phyloP scores from a whole-genome alignment of 257 asterid species.

The Solanum commersonii region DNA sequence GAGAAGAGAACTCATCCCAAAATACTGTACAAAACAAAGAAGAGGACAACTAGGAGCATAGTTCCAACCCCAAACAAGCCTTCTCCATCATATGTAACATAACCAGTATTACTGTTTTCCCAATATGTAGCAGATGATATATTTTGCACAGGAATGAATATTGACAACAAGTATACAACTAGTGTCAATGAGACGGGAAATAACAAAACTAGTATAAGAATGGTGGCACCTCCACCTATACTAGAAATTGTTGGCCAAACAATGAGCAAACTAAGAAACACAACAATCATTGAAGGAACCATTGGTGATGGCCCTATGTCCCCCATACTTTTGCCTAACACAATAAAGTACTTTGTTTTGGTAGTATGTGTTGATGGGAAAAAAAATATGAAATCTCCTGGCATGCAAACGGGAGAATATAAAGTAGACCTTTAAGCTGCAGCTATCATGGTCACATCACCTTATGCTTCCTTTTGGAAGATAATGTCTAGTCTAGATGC shows the following conservation, averaged over 20 bases:
- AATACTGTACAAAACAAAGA: slow-evolving; percentile 1
- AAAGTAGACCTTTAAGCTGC: background rate
- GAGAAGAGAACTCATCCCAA: background rate
- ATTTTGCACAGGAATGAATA: background rate
- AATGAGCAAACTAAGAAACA: slow-evolving; percentile 1
- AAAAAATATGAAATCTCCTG: background rate
- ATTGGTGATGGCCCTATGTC: slow-evolving; percentile 16
- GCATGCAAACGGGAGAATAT: background rate
- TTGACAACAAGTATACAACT: background rate
- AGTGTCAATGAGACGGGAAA: slow-evolving; percentile 1
- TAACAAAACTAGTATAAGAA: background rate
- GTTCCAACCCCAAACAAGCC: slow-evolving; percentile 13
- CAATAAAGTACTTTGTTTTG: background rate
- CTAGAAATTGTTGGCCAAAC: slow-evolving; percentile 5
- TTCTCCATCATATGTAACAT: background rate
- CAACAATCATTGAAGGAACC: slow-evolving; percentile 16
- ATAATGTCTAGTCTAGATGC: background rate
- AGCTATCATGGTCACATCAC: background rate
- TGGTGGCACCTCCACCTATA: background rate
- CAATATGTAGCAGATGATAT: background rate
- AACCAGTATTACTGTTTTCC: background rate
- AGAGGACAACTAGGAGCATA: slow-evolving; percentile 3
- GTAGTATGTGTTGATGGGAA: background rate
- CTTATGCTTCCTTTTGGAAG: background rate
- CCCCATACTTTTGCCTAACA: background rate